Base-by-base conservation (phyloP, 148 eudicot genomes). In the Spergularia marina region DNA sequence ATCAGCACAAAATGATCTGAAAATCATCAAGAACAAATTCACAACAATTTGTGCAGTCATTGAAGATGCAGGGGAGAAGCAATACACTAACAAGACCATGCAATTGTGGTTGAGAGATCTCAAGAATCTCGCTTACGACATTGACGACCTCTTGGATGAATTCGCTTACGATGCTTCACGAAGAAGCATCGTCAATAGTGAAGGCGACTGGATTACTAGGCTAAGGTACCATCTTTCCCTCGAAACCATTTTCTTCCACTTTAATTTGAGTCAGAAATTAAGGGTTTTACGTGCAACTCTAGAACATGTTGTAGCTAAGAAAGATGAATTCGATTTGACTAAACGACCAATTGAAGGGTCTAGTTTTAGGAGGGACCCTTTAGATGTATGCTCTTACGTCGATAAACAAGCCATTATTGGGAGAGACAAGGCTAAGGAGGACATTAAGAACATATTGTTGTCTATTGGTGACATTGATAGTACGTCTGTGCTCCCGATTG, bases 181-280 rank as follows among this genome's bases (percentile, higher is more conserved):
- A n/a, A 41, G 52, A 53, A 56, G 17, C 12, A n/a, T 39, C 52
- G 25, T 23, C 25, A 23, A 23, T 23, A 39, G 57, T 40, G 1
- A 20, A 40, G 57, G 55, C 44, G 65, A 15, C 55, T 6, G 53
- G 6, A 6, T 40, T 10, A 40, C 51, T 21, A 57, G 44, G 49
- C 44, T 73, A 23, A 66, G 77, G 65, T 79, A 79, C 77, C 56
- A 15, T 73, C 30, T 79, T 40, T 78, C 71, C 66, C 55, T 74
- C 3, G 10, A n/a, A n/a, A n/a, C n/a, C n/a, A n/a, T n/a, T n/a
- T n/a, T 53, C 51, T 70, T 40, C 7, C 53, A 21, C 20, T 51
- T 49, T 63, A 11, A 55, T 16, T 7, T 82, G 66, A 34, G 70
- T 73, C 74, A 13, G 30, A 77, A 70, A 36, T 41, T 83, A 12